Conservation (phyloP, 2,329 filamentous ascomycete genomes). For the Tolypocladium endophyticum region DNA sequence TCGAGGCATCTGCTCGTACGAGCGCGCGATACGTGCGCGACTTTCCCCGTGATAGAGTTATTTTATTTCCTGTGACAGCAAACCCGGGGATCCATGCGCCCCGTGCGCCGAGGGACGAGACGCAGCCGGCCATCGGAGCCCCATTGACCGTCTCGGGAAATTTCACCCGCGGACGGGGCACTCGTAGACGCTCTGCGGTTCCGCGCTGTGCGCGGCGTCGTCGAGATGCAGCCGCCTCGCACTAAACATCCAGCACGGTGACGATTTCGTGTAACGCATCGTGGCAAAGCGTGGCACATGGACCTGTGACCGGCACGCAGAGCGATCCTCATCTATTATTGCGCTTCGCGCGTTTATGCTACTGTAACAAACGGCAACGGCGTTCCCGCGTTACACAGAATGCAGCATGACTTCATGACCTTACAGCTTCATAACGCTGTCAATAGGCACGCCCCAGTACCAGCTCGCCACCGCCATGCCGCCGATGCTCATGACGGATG, state of each 20-base stretch:
- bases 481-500: constrained; percentile 65
- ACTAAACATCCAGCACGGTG: background rate
- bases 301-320: background rate
- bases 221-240: background rate
- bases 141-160: background rate
- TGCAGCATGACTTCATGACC: background rate
- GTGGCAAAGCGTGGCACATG: background rate
- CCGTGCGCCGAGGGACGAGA: background rate
- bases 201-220: background rate
- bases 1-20: background rate
- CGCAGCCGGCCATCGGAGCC: background rate
- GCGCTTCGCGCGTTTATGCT: background rate
- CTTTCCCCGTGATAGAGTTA: background rate
- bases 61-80: background rate
- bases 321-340: background rate
- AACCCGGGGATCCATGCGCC: background rate
- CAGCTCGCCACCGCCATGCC: constrained; percentile 58
- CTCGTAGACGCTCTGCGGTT: background rate
- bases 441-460: constrained; percentile 48
- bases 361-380: background rate
- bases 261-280: background rate
- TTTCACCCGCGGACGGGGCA: no score
- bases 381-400: background rate
- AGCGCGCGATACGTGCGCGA: background rate
- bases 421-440: constrained; percentile 23